These are phyloP conservation scores for Anthracocystis walkeri DNA, from an alignment of 1,284 basidiomycete species.

Conservation along the genomic window DNA sequence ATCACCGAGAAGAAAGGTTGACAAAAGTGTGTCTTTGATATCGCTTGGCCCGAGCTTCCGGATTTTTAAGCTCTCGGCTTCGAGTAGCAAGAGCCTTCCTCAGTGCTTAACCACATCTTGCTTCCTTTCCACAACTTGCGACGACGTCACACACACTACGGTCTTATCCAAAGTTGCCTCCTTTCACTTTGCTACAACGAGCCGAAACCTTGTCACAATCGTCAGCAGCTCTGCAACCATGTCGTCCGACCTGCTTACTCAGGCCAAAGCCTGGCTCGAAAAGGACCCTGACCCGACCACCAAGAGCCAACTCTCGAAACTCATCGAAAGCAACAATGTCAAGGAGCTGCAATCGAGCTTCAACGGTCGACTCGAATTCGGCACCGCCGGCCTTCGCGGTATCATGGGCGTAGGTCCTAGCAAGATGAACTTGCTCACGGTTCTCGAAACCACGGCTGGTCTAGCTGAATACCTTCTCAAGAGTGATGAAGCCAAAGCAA, in stretches of 20 bases:
- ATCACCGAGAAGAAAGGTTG: conserved; percentile 38
- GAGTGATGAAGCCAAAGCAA: conserved; percentile 30
- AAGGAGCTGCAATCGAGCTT: conserved; percentile 55
- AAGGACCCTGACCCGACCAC: conserved; percentile 57
- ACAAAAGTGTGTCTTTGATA: background rate
- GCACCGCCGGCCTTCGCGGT: conserved; percentile 60
- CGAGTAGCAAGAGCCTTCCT: background rate
- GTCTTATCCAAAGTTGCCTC: background rate
- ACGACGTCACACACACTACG: background rate
- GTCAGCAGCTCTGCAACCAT: conserved; percentile 2
- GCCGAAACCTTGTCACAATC: background rate
- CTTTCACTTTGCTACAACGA: background rate
- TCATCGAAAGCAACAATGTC: conserved; percentile 44
- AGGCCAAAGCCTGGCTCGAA: conserved; percentile 55
- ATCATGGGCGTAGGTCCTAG: conserved; percentile 58
- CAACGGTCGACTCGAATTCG: conserved; percentile 55
- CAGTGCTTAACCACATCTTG: background rate
- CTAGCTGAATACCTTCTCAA: conserved; percentile 52
- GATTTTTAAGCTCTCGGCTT: background rate
- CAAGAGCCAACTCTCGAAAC: conserved; percentile 30
- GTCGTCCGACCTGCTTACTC: conserved; percentile 33
- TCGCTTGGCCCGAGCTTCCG: conserved; percentile 32
- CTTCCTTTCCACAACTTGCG: background rate
- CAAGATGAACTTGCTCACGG: conserved; percentile 63
- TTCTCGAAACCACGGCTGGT: conserved; percentile 58